These are phyloP conservation scores for Diaporthe ilicicola DNA, from an alignment of 2,329 filamentous ascomycete genomes.

Conservation along the genomic window DNA sequence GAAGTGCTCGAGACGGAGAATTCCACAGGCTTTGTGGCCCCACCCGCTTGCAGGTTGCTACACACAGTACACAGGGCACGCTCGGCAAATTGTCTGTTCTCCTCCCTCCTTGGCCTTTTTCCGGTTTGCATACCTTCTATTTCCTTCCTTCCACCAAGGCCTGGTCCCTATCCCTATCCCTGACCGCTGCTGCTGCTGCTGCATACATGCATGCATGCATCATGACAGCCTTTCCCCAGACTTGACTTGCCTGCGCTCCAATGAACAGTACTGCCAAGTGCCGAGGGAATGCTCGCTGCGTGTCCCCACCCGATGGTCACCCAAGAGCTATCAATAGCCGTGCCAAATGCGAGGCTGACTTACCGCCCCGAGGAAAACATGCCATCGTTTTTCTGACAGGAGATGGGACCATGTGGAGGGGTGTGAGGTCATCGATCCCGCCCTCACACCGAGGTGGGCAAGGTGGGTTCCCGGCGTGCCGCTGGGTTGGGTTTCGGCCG, in stretches of 20 bases:
- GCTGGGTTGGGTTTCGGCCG: constrained; percentile 12
- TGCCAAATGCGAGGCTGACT: constrained; percentile 3
- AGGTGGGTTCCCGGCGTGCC: constrained; percentile 7
- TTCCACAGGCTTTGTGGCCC: background rate
- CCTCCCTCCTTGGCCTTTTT: background rate
- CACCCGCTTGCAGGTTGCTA: constrained; percentile 19
- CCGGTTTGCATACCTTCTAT: background rate
- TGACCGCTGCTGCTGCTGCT: constrained; percentile 14
- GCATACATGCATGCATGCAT: constrained; percentile 15
- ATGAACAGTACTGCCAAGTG: constrained; percentile 14
- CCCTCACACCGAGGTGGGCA: constrained; percentile 7
- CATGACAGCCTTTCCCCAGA: constrained; percentile 23
- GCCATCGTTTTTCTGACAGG: background rate
- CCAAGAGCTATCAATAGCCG: background rate
- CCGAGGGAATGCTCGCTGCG: background rate
- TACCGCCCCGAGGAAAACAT: constrained; percentile 7
- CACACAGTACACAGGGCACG: constrained; percentile 19
- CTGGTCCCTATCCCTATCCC: background rate
- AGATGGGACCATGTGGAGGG: background rate
- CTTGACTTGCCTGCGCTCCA: background rate
- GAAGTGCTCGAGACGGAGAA: constrained; percentile 1
- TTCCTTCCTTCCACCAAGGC: background rate
- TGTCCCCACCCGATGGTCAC: background rate
- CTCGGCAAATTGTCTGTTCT: constrained; percentile 19
- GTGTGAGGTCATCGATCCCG: constrained; percentile 9